Evolutionary conservation across 148 eudicot species (phyloP).

Genomic region (Silene uniflora): DNA sequence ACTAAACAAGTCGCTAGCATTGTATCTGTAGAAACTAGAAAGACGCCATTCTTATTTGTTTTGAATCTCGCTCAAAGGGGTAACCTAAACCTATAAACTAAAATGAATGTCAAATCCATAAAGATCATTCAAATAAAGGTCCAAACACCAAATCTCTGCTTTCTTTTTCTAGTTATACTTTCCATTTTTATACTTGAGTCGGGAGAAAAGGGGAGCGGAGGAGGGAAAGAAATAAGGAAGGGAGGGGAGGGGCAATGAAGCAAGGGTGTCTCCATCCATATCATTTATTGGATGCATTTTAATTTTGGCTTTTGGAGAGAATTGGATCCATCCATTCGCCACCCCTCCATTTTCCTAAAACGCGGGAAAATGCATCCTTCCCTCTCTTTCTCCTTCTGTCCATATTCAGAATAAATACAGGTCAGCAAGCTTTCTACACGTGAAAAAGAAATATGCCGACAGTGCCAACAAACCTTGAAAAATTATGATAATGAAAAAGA

Average conservation of each 20-base stretch:
- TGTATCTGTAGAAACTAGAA: not conserved
- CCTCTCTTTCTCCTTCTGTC: not conserved
- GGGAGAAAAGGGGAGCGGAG: too few species aligned
- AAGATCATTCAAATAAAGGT: not conserved
- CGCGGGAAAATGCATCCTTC: not conserved
- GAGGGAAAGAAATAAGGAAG: too few species aligned
- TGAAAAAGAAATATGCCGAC: not conserved
- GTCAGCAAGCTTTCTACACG: not conserved
- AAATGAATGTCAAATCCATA: not conserved
- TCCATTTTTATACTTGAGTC: not conserved
- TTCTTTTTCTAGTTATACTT: not conserved
- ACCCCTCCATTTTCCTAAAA: too few species aligned
- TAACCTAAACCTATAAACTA: not conserved
- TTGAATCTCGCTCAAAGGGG: not conserved
- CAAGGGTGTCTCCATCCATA: too few species aligned
- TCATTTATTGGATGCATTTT: too few species aligned
- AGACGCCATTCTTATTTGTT: not conserved
- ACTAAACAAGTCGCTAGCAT: too few species aligned
- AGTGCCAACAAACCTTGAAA: slow-evolving; percentile 52
- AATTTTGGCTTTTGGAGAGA: too few species aligned
- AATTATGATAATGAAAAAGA: slow-evolving; percentile 51
- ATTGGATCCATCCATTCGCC: too few species aligned
- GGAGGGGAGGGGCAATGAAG: too few species aligned
- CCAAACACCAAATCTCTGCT: not conserved
- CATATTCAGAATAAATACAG: not conserved